phyloP scores from a whole-genome alignment of 345 rosid genomes.

The Lumnitzera littorea region DNA sequence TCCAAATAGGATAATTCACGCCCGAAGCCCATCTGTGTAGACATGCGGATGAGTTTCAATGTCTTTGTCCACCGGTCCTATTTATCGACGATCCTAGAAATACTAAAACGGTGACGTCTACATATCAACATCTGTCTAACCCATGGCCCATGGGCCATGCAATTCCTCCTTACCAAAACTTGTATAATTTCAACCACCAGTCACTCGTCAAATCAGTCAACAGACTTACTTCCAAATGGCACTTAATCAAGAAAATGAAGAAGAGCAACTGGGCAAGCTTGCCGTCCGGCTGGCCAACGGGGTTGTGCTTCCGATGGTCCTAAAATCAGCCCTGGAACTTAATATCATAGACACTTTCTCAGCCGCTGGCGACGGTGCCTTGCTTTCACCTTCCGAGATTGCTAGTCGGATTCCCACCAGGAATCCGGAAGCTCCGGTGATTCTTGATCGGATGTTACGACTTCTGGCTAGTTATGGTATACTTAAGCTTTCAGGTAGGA shows the following conservation, averaged over 20 bases:
- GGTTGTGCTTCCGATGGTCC: constrained; percentile 31
- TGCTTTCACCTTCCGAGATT: constrained; percentile 35
- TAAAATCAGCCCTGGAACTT: constrained; percentile 42
- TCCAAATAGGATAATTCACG: too few species aligned
- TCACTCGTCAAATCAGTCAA: too few species aligned
- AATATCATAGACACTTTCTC: constrained; percentile 33
- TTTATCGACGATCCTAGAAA: too few species aligned
- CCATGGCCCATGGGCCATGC: too few species aligned
- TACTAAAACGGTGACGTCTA: too few species aligned
- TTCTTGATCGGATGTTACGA: constrained; percentile 44
- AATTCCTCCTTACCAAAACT: too few species aligned
- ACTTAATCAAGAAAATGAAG: neutral
- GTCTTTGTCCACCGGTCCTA: too few species aligned
- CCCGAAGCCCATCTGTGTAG: too few species aligned
- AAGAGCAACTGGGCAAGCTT: constrained; percentile 27
- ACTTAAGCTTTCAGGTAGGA: constrained; percentile 10
- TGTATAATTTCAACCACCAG: too few species aligned
- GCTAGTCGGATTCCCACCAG: constrained; percentile 28
- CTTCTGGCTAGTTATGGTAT: constrained; percentile 39
- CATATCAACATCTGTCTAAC: too few species aligned
- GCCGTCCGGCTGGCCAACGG: constrained; percentile 30
- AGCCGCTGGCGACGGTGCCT: constrained; percentile 9
- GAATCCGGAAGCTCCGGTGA: constrained; percentile 30
- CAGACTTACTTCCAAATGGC: too few species aligned
- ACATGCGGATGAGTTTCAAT: too few species aligned